Evolutionary conservation across 495 filamentous ascomycete species (phyloP).

Genomic region (Neurospora terricola): DNA sequence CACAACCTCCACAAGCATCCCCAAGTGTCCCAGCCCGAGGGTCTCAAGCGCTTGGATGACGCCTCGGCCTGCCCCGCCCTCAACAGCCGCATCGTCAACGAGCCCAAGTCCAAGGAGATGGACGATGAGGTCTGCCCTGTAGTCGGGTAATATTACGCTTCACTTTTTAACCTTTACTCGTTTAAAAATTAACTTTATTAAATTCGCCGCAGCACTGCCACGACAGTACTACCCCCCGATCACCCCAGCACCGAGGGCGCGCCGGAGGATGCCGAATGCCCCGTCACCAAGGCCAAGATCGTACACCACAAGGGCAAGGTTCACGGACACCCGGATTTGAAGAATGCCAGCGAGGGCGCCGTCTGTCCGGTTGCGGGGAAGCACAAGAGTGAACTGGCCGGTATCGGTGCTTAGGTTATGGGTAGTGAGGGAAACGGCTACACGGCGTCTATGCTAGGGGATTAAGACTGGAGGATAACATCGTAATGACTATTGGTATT

Average conservation of each 20-base stretch:
- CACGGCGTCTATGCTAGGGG: background rate
- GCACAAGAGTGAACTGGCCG: background rate
- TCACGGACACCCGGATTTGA: slow-evolving; percentile 27
- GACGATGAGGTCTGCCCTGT: slow-evolving; percentile 39
- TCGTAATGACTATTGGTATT: background rate
- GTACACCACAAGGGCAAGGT: slow-evolving; percentile 20
- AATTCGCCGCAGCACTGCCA: slow-evolving; percentile 18
- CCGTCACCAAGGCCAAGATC: slow-evolving; percentile 34
- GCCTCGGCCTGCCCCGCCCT: slow-evolving; percentile 37
- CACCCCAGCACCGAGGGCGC: slow-evolving; percentile 34
- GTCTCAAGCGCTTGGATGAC: slow-evolving; percentile 18
- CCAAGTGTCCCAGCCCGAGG: slow-evolving; percentile 20
- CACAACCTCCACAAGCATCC: slow-evolving; percentile 34
- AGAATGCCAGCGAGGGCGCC: slow-evolving; percentile 14
- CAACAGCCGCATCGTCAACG: slow-evolving; percentile 25
- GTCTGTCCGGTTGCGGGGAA: slow-evolving; percentile 34
- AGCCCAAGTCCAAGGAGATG: slow-evolving; percentile 34
- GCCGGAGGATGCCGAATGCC: slow-evolving; percentile 35
- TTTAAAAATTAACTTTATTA: no score
- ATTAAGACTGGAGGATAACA: background rate
- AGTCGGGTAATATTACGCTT: slow-evolving; percentile 14
- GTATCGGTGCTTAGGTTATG: background rate
- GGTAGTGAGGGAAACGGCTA: background rate
- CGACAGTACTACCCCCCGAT: slow-evolving; percentile 33
- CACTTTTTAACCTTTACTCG: no score